Evolutionary conservation across 805 yeast species (phyloP).

Genomic region (Suhomyces prunicola): DNA sequence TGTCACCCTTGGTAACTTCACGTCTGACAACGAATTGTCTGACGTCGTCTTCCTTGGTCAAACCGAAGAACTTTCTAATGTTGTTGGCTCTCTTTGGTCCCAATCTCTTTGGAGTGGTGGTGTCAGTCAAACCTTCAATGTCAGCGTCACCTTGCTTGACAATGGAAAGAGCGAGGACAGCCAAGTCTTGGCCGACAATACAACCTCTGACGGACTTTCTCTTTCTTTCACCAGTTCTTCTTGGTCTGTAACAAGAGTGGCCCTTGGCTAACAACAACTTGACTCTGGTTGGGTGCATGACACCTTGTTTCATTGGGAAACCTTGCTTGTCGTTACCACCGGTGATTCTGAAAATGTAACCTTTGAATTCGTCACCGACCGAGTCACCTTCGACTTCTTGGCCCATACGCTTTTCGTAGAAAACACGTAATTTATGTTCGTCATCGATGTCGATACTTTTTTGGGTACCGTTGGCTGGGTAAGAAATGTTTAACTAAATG

Average conservation of each 20-base stretch:
- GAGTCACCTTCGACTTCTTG: slow-evolving; percentile 99
- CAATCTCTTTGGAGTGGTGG: slow-evolving; percentile 95
- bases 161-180: slow-evolving; percentile 89
- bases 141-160: slow-evolving; percentile 97
- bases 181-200: slow-evolving; percentile 95
- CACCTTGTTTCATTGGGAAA: slow-evolving; percentile 99
- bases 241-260: slow-evolving; percentile 99
- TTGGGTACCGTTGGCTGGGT: slow-evolving; percentile 99
- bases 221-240: slow-evolving; percentile 99
- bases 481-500: slow-evolving; percentile 91
- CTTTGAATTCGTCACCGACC: slow-evolving; percentile 98
- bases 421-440: slow-evolving; percentile 96
- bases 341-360: slow-evolving; percentile 96
- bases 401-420: slow-evolving; percentile 99
- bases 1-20: slow-evolving; percentile 96
- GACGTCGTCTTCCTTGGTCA: slow-evolving; percentile 89
- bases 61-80: slow-evolving; percentile 99
- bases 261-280: slow-evolving; percentile 91
- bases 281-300: slow-evolving; percentile 99
- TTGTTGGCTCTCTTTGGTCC: slow-evolving; percentile 99
- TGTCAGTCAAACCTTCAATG: slow-evolving; percentile 93
- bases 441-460: slow-evolving; percentile 97
- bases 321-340: slow-evolving; percentile 99
- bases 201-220: slow-evolving; percentile 99
- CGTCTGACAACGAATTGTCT: slow-evolving; percentile 89